phyloP scores from a whole-genome alignment of 306 rosid species.

The Cicer bijugum region DNA sequence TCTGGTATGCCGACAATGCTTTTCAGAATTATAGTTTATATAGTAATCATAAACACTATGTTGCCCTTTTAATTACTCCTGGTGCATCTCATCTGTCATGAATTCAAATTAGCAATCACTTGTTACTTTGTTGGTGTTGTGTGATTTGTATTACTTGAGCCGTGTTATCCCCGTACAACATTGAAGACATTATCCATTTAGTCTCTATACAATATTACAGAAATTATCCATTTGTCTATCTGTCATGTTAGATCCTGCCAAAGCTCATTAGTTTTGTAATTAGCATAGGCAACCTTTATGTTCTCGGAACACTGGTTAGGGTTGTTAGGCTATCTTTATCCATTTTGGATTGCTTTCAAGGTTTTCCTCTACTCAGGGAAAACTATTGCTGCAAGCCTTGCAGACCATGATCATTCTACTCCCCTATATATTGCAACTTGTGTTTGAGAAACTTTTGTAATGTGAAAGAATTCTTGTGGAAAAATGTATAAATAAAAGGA shows the following conservation, averaged over 20 bases:
- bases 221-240: neutral
- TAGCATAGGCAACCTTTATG: neutral
- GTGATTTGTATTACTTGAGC: constrained; percentile 22
- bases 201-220: neutral
- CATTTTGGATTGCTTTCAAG: constrained; percentile 32
- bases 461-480: neutral
- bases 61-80: constrained; percentile 28
- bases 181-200: neutral
- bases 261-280: neutral
- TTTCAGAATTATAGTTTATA: constrained; percentile 19
- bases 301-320: neutral
- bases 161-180: neutral
- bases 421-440: neutral
- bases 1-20: constrained; percentile 63
- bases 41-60: constrained; percentile 28
- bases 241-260: neutral
- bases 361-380: neutral
- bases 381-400: constrained; percentile 21
- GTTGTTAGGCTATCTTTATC: constrained; percentile 24
- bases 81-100: constrained; percentile 22
- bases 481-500: neutral
- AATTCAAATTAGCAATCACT: constrained; percentile 18
- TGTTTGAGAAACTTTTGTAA: neutral
- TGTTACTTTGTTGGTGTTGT: constrained; percentile 29
- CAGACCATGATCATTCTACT: constrained; percentile 10